phyloP scores from a whole-genome alignment of 345 rosid genomes.

The Geranium brycei region DNA sequence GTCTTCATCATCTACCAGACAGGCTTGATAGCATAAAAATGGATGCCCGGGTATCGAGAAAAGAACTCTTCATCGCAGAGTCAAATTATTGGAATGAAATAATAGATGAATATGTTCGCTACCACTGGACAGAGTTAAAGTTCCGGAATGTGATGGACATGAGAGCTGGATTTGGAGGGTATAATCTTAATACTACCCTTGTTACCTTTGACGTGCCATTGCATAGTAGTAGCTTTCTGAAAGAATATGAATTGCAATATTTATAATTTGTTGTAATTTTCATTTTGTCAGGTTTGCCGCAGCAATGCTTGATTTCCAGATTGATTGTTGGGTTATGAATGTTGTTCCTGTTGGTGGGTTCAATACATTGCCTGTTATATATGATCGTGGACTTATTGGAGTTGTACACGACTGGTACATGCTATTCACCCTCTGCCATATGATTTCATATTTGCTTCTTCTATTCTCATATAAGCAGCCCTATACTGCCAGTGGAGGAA shows the following conservation, averaged over 20 bases:
- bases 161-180: slow-evolving; percentile 98
- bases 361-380: slow-evolving; percentile 87
- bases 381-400: slow-evolving; percentile 90
- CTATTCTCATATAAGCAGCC: no score
- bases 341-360: slow-evolving; percentile 84
- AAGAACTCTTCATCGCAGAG: slow-evolving; percentile 81
- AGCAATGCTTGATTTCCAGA: slow-evolving; percentile 49
- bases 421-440: slow-evolving; percentile 6
- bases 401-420: slow-evolving; percentile 93
- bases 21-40: slow-evolving; percentile 77
- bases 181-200: slow-evolving; percentile 10
- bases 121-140: slow-evolving; percentile 69
- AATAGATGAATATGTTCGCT: slow-evolving; percentile 55
- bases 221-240: not conserved
- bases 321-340: slow-evolving; percentile 85
- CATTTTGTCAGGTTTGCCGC: slow-evolving; percentile 61
- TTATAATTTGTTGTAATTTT: slow-evolving; percentile 14
- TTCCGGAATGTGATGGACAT: slow-evolving; percentile 89
- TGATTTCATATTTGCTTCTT: not conserved
- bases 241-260: slow-evolving; percentile 2
- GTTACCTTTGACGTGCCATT: slow-evolving; percentile 1
- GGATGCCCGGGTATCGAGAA: slow-evolving; percentile 77
- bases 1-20: slow-evolving; percentile 67
- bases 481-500: no score
- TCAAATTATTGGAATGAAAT: slow-evolving; percentile 77